Evolutionary conservation across 495 filamentous ascomycete species (phyloP).

Genomic region (Aspergillus carlsbadensis): DNA sequence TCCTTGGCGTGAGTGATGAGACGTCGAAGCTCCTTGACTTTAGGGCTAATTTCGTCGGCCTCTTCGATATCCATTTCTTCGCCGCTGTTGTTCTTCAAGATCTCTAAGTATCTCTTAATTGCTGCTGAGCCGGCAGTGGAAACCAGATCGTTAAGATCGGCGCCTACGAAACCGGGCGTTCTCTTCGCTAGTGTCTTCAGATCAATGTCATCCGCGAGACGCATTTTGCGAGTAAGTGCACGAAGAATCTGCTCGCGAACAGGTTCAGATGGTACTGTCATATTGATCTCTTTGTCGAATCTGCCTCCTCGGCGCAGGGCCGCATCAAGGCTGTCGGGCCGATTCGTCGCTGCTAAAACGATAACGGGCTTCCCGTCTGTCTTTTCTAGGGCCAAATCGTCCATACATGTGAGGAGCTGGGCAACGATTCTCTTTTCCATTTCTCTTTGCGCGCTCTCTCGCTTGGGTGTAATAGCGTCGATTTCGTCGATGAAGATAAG

Average conservation of each 20-base stretch:
- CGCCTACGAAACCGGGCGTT: constrained; percentile 93
- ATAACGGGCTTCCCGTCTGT: constrained; percentile 88
- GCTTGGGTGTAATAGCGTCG: constrained; percentile 91
- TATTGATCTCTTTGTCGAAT: constrained; percentile 91
- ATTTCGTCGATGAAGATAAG: constrained; percentile 96
- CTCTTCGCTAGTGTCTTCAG: constrained; percentile 78
- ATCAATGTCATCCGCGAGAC: constrained; percentile 69
- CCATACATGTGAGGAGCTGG: constrained; percentile 87
- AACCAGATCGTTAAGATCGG: constrained; percentile 85
- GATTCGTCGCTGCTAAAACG: constrained; percentile 89
- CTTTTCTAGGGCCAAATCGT: constrained; percentile 76
- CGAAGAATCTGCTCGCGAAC: constrained; percentile 82
- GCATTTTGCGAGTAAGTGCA: constrained; percentile 70
- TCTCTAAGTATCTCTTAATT: constrained; percentile 57
- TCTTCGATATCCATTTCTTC: constrained; percentile 56
- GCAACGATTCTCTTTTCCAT: constrained; percentile 98
- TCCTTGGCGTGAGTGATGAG: constrained; percentile 55
- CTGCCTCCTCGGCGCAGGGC: constrained; percentile 81
- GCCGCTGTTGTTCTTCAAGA: constrained; percentile 49
- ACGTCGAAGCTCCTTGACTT: constrained; percentile 50
- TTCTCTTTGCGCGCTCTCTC: constrained; percentile 90
- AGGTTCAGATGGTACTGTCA: constrained; percentile 87
- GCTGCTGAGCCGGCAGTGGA: constrained; percentile 67
- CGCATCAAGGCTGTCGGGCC: constrained; percentile 86
- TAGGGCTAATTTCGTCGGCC: constrained; percentile 35